Percentiles rank a stretch among this genome's conserved stretches.
These are phyloP conservation scores for Carex littledalei DNA, from an alignment of 176 grass and related monocot species.

Conservation along the genomic window DNA sequence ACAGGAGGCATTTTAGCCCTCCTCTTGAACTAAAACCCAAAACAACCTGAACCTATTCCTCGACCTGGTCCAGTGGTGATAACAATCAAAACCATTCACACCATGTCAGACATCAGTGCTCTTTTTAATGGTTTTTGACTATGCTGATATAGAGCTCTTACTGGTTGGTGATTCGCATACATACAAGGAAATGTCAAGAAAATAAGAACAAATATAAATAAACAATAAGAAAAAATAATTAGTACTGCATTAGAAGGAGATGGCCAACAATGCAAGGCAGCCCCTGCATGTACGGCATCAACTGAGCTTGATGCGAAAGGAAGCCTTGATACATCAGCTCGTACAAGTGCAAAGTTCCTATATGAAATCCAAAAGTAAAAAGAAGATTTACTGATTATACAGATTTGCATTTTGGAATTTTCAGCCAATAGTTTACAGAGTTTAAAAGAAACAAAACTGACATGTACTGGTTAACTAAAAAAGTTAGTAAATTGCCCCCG, in stretches of 20 bases:
- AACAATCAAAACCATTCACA: not conserved
- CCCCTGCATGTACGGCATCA: constrained; percentile 89
- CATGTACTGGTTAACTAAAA: not conserved
- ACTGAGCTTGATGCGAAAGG: constrained; percentile 83
- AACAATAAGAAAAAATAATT: constrained; percentile 2
- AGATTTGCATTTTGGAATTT: not conserved
- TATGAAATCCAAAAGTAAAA: not conserved
- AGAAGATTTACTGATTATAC: not conserved
- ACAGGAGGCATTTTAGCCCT: too few species aligned
- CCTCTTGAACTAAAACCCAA: not conserved
- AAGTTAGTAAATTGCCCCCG: not conserved
- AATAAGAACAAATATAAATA: constrained; percentile 4
- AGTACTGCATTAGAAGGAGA: constrained; percentile 89
- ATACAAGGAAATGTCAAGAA: not conserved
- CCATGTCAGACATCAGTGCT: not conserved
- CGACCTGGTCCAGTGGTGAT: not conserved
- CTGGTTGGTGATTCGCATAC: not conserved
- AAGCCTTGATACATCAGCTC: constrained; percentile 91
- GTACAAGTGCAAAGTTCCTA: constrained; percentile 86
- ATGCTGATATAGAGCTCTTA: not conserved
- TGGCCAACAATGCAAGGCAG: constrained; percentile 94
- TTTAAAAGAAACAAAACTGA: not conserved
- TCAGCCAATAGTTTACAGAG: not conserved
- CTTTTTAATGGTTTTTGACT: not conserved
- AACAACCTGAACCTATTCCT: not conserved